Conservation (phyloP, 1,284 basidiomycete genomes). For the Tilletia horrida region DNA sequence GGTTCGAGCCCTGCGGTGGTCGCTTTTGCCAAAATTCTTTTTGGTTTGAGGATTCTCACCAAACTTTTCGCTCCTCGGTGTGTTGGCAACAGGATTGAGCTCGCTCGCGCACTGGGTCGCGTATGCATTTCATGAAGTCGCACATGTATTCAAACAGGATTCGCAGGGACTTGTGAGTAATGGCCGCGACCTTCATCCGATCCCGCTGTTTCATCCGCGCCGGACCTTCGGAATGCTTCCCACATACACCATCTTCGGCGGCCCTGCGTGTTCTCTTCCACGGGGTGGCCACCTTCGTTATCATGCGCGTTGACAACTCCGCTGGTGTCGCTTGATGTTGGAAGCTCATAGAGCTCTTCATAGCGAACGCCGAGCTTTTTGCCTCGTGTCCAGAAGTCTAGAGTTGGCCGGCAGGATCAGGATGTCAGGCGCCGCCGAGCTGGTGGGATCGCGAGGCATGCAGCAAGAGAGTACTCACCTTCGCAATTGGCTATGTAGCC, state of each 20-base stretch:
- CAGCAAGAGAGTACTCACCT: slow-evolving; percentile 19
- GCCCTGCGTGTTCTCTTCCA: not conserved
- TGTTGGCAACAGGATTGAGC: no score
- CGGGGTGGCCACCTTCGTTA: not conserved
- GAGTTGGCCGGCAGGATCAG: slow-evolving; percentile 32
- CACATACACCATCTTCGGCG: slow-evolving; percentile 12
- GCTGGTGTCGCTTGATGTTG: slow-evolving; percentile 25
- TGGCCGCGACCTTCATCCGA: not conserved
- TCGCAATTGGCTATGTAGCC: slow-evolving; percentile 77
- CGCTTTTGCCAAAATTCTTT: no score
- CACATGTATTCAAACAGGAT: no score
- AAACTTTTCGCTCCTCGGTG: no score
- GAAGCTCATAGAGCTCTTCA: slow-evolving; percentile 78
- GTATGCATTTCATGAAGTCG: no score
- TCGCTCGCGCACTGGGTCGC: no score
- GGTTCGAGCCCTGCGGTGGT: no score
- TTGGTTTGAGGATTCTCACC: no score
- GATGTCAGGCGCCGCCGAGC: no score
- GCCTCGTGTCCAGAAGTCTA: slow-evolving; percentile 89
- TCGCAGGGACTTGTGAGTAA: not conserved
- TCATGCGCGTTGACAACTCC: not conserved
- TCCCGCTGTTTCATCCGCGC: no score
- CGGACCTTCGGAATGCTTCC: not conserved
- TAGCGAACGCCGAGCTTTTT: slow-evolving; percentile 84
- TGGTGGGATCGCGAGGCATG: not conserved